Evolutionary conservation across 2,329 filamentous ascomycete genomes (phyloP), one percentile per base, ranked within the genome.

Genomic region (Colletotrichum aenigma): DNA sequence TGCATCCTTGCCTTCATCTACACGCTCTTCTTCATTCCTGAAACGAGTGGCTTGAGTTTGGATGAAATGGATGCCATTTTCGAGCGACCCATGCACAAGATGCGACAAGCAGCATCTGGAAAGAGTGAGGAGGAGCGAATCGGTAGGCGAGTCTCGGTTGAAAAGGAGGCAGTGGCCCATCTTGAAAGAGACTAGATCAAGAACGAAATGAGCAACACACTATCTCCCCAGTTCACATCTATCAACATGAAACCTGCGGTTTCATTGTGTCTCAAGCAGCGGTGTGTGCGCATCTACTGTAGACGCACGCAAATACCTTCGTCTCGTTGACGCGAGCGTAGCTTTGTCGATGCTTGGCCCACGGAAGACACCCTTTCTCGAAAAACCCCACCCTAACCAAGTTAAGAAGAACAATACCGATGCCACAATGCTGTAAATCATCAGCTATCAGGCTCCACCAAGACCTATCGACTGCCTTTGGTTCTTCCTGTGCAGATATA

Each of bases 61-160:
- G 58, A 71, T 18, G 68, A 55, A 30, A 71, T 71, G 58, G 58
- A 71, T 26, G 68, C 58, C 16, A 71, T 71, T 12, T 71, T 71
- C 28, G 13, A 71, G 28, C 38, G 58, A 15, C 68, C 68, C 7
- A 61, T 70, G 67, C 56, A 70, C 15, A 28, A 12, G 13, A 70
- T 62, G 67, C 21, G 67, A 12, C 64, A 30, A 9, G 38, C 64
- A 28, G 36, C 64, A 28, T 21, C 32, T n/a, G 30, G 12, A 1
- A 52, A 52, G 26, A 28, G 38, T 7, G 38, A 66, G 21, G 36
- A 66, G 24, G 36, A 52, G 26, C n/a, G 12, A 3, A 21, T 48
- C 12, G 38, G 43, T 4, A 21, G 65, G 7, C 65, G 30, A 24
- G 3, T 66, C 8, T 66, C 36, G 26, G 16, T n/a, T 15, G 65